Percentiles rank a stretch among this genome's conserved stretches.
Evolutionary conservation across 2,329 filamentous ascomycete species (phyloP).

Genomic region (Rhynchosporium secalis): DNA sequence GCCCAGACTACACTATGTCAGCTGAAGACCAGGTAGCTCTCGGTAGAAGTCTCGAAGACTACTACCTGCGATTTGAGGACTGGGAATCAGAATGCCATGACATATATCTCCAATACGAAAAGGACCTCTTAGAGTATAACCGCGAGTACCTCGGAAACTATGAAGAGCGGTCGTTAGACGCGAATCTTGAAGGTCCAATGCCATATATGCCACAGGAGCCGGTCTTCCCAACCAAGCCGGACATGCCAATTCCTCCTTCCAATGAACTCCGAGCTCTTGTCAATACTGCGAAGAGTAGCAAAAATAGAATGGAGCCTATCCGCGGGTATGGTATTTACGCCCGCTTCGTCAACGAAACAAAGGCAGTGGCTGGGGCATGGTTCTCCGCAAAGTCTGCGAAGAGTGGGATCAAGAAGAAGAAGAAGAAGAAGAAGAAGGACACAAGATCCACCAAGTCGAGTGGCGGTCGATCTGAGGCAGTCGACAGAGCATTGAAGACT

Average conservation of each 20-base stretch:
- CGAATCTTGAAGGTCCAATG: not conserved
- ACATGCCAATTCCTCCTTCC: not conserved
- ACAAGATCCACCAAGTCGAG: no score
- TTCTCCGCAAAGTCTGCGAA: no score
- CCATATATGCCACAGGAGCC: not conserved
- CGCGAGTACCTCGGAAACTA: not conserved
- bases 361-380: no score
- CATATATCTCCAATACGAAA: not conserved
- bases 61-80: not conserved
- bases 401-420: no score
- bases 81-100: not conserved
- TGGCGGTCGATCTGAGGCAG: no score
- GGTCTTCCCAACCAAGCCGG: not conserved
- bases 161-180: not conserved
- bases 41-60: not conserved
- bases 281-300: not conserved
- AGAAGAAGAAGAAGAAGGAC: no score
- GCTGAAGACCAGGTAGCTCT: not conserved
- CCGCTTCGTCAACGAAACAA: no score
- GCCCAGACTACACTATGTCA: not conserved
- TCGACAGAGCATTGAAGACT: no score
- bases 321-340: no score
- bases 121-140: not conserved
- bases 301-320: no score
- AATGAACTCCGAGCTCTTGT: not conserved